Conservation (phyloP, 2,329 filamentous ascomycete species). For the Metarhizium anisopliae region DNA sequence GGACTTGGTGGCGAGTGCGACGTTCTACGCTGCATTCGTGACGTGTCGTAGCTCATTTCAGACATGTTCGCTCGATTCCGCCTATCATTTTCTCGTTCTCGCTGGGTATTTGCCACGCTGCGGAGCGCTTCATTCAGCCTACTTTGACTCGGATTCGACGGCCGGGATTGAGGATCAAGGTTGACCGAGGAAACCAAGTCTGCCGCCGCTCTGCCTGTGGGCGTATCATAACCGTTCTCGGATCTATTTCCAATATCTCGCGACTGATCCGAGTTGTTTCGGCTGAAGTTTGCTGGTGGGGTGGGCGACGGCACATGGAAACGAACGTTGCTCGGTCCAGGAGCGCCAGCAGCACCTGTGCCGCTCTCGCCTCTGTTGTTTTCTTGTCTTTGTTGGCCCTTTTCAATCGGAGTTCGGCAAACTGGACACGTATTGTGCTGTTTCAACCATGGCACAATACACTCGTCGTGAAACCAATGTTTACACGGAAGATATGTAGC, state of each 20-base stretch:
- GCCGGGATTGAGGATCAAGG: slow-evolving; percentile 18
- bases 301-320: neutral
- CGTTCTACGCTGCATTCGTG: slow-evolving; percentile 25
- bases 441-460: slow-evolving; percentile 73
- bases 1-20: slow-evolving; percentile 30
- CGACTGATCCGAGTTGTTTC: slow-evolving; percentile 2
- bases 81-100: slow-evolving; percentile 14
- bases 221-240: slow-evolving; percentile 1
- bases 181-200: slow-evolving; percentile 10
- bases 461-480: slow-evolving; percentile 87
- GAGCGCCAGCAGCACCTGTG: neutral
- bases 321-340: neutral
- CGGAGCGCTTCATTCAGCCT: slow-evolving; percentile 21
- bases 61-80: slow-evolving; percentile 17
- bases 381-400: slow-evolving; percentile 14
- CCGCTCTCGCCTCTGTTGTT: slow-evolving; percentile 3
- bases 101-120: slow-evolving; percentile 18
- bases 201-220: slow-evolving; percentile 5
- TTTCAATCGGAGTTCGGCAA: slow-evolving; percentile 54
- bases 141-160: slow-evolving; percentile 11
- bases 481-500: slow-evolving; percentile 75
- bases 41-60: slow-evolving; percentile 23
- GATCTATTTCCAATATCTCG: neutral
- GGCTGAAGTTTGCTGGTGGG: neutral
- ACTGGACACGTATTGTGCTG: slow-evolving; percentile 92